Evolutionary conservation across 495 filamentous ascomycete genomes (phyloP), one percentile per base, ranked within the genome.

Genomic region (Penicillium nucicola): DNA sequence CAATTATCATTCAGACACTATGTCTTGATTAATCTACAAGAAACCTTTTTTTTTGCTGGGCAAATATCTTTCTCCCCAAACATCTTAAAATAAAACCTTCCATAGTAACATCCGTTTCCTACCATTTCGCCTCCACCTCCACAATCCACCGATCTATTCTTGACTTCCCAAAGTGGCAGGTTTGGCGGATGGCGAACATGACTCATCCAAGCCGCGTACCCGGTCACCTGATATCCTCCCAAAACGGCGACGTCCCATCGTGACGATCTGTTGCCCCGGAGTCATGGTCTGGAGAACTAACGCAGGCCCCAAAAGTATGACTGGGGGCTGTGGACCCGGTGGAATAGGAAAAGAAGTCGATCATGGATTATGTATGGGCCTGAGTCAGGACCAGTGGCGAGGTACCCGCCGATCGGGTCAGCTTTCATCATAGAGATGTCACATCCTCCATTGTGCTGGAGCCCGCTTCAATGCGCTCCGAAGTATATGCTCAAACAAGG

Each of bases 31-130:
- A 20, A 18, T 22, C 23, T 48, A 40, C 28, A 5, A 50, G 25
- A 19, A 45, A n/a, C n/a, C n/a, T n/a, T n/a, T 31, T 30, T 48
- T 55, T 58, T 59, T 52, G 56, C 56, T 56, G 56, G 52, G 8
- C 56, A 56, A 49, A 33, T 42, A n/a, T n/a, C n/a, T 37, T 30
- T 4, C 10, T 33, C 32, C 17, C 2, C 25, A 28, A 28, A 28
- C 5, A 22, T 22, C 20, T 37, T n/a, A 37, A 37, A 37, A 38
- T 17, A 28, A 20, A 19, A 38, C 35, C 6, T 17, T 38, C 14
- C 25, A 28, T 28, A 8, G 25, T 28, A 28, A 28, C 25, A 28
- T 28, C 25, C 10, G 10, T 9, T 28, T 38, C 23, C 37, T 20
- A 30, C 17, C 25, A 22, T 18, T 48, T 40, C n/a, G 37, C 37